phyloP scores from a whole-genome alignment of 192 early-diverging fungal genomes.

The Phycomyces nitens region DNA sequence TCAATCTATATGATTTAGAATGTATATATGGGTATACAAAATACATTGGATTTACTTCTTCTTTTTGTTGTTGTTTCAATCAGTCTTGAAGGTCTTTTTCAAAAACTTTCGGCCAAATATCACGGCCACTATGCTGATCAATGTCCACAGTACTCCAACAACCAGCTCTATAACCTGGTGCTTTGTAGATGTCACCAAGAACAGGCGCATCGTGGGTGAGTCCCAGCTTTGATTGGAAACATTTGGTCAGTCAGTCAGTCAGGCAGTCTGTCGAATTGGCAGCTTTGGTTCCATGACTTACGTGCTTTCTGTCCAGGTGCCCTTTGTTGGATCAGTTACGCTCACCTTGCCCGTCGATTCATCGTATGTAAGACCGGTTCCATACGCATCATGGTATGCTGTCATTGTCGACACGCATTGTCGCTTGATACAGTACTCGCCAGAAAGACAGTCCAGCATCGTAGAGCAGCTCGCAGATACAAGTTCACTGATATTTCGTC shows the following conservation, averaged over 20 bases:
- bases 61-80: no score
- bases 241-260: no score
- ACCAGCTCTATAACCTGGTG: constrained; percentile 42
- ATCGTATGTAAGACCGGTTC: constrained; percentile 41
- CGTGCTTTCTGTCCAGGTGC: constrained; percentile 51
- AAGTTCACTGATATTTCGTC: constrained; percentile 1
- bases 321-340: constrained; percentile 43
- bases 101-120: constrained; percentile 31
- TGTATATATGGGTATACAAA: no score
- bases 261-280: no score
- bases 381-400: constrained; percentile 53
- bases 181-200: constrained; percentile 34
- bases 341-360: constrained; percentile 25
- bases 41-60: no score
- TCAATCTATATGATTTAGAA: no score
- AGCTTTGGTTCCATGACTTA: constrained; percentile 38
- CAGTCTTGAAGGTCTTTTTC: constrained; percentile 29
- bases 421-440: constrained; percentile 41
- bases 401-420: constrained; percentile 46
- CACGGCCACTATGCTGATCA: constrained; percentile 28
- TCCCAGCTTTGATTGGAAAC: constrained; percentile 39
- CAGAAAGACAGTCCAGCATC: constrained; percentile 22
- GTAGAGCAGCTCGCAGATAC: constrained; percentile 9
- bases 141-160: constrained; percentile 38
- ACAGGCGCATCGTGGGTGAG: constrained; percentile 38